phyloP scores from a whole-genome alignment of 345 rosid species.

The Sonneratia caseolaris region DNA sequence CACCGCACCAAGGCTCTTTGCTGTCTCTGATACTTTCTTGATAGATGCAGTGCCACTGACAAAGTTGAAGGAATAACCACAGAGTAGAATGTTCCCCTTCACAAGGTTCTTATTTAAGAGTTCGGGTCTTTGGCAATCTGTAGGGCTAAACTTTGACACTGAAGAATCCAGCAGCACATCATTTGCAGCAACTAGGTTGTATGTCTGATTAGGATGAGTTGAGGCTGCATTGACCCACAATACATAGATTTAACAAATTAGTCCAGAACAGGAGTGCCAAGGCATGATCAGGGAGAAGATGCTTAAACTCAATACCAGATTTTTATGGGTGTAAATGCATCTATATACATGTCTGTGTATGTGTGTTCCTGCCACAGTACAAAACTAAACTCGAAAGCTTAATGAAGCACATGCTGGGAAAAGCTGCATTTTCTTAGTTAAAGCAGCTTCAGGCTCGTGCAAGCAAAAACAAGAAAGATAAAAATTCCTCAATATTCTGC shows the following conservation, averaged over 20 bases:
- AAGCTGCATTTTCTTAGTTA: not conserved
- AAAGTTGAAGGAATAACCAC: constrained; percentile 98
- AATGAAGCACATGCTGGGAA: not conserved
- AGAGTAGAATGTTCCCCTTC: constrained; percentile 92
- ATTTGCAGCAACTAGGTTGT: constrained; percentile 86
- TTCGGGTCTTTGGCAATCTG: constrained; percentile 97
- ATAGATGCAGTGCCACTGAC: constrained; percentile 88
- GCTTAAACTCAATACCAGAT: not conserved
- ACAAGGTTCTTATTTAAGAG: constrained; percentile 69
- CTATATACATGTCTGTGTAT: not conserved
- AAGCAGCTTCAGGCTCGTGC: not conserved
- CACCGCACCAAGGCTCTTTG: constrained; percentile 83
- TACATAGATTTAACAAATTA: not conserved
- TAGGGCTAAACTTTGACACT: constrained; percentile 55
- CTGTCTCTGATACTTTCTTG: constrained; percentile 91
- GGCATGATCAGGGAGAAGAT: not conserved
- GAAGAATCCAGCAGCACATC: constrained; percentile 86
- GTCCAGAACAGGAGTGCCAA: not conserved
- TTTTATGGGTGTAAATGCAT: not conserved
- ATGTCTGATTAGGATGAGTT: constrained; percentile 61
- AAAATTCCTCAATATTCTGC: not conserved
- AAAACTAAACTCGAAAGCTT: not conserved
- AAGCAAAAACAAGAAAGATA: not conserved
- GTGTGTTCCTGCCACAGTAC: not conserved
- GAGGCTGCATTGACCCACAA: constrained; percentile 54